These are phyloP conservation scores for Leucocoprinus sp. DNA, from an alignment of 768 basidiomycete species.

Conservation along the genomic window DNA sequence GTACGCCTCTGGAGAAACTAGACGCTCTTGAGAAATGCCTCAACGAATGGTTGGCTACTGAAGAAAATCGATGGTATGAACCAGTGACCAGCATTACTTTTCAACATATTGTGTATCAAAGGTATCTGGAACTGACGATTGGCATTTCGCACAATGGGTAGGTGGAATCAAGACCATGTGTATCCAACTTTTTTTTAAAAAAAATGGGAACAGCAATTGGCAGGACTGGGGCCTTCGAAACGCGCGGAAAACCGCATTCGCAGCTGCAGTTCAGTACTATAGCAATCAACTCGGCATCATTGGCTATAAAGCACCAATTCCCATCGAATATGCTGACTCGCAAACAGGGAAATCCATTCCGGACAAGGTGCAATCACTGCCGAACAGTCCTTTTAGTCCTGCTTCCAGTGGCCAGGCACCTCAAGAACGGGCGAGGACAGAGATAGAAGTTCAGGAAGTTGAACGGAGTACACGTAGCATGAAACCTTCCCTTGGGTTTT, in stretches of 20 bases:
- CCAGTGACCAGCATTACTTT: conserved; percentile 56
- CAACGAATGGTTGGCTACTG: conserved; percentile 71
- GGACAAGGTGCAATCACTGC: conserved; percentile 1
- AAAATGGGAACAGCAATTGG: conserved; percentile 19
- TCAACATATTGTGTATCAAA: conserved; percentile 58
- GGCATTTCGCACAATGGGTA: conserved; percentile 51
- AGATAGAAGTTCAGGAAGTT: conserved; percentile 19
- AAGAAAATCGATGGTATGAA: conserved; percentile 74
- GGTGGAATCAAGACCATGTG: conserved; percentile 1
- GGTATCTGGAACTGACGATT: conserved; percentile 61
- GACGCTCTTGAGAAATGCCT: conserved; percentile 59
- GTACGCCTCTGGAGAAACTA: conserved; percentile 62
- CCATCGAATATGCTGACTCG: conserved; percentile 41
- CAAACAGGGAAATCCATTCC: conserved; percentile 5
- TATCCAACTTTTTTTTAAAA: not conserved
- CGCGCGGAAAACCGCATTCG: conserved; percentile 66
- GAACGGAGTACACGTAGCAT: conserved; percentile 22
- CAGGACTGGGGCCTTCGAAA: conserved; percentile 53
- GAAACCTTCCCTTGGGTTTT: conserved; percentile 37
- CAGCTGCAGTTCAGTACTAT: conserved; percentile 69
- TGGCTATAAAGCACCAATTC: conserved; percentile 51
- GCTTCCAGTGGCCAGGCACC: conserved; percentile 9
- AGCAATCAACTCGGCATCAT: conserved; percentile 61
- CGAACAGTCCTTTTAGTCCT: conserved; percentile 12
- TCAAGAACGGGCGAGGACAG: conserved; percentile 8